These are phyloP conservation scores for Diaporthe sp. DNA, from an alignment of 2,329 filamentous ascomycete genomes.

Conservation along the genomic window DNA sequence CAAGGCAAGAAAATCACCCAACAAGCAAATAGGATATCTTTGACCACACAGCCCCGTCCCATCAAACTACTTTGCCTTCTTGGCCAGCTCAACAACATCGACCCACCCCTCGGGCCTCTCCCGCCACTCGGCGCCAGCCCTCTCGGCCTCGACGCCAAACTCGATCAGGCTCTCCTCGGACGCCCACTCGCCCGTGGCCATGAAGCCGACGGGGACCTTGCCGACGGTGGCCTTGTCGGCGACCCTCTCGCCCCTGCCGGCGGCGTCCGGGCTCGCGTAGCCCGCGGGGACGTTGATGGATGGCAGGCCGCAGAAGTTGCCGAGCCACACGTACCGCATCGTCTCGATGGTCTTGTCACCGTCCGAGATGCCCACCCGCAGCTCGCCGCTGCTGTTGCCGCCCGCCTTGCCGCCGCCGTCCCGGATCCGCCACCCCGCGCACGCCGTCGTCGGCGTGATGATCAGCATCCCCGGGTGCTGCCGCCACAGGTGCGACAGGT, in stretches of 20 bases:
- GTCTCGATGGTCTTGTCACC: slow-evolving; percentile 61
- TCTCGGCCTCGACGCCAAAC: slow-evolving; percentile 64
- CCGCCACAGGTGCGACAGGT: slow-evolving; percentile 77
- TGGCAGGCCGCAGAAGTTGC: slow-evolving; percentile 65
- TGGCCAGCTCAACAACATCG: slow-evolving; percentile 58
- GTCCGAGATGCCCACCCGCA: slow-evolving; percentile 59
- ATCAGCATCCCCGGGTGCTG: slow-evolving; percentile 78
- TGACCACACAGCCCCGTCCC: background rate
- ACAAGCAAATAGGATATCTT: background rate
- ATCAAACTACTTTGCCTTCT: slow-evolving; percentile 43
- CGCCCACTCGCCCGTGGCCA: slow-evolving; percentile 70
- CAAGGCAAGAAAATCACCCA: background rate
- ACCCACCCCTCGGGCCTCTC: slow-evolving; percentile 58
- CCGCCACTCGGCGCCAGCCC: slow-evolving; percentile 52
- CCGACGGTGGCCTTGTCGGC: slow-evolving; percentile 52
- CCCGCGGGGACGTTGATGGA: slow-evolving; percentile 62
- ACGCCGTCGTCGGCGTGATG: slow-evolving; percentile 75
- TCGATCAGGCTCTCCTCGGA: slow-evolving; percentile 63
- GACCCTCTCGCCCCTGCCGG: slow-evolving; percentile 49
- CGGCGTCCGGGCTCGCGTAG: slow-evolving; percentile 56
- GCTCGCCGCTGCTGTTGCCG: slow-evolving; percentile 49
- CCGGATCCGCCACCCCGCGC: slow-evolving; percentile 61
- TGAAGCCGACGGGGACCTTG: slow-evolving; percentile 66
- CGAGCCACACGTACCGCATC: slow-evolving; percentile 67
- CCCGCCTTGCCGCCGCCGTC: slow-evolving; percentile 19